Conservation (phyloP, 1,284 basidiomycete species). For the Athelia psychrophila region DNA sequence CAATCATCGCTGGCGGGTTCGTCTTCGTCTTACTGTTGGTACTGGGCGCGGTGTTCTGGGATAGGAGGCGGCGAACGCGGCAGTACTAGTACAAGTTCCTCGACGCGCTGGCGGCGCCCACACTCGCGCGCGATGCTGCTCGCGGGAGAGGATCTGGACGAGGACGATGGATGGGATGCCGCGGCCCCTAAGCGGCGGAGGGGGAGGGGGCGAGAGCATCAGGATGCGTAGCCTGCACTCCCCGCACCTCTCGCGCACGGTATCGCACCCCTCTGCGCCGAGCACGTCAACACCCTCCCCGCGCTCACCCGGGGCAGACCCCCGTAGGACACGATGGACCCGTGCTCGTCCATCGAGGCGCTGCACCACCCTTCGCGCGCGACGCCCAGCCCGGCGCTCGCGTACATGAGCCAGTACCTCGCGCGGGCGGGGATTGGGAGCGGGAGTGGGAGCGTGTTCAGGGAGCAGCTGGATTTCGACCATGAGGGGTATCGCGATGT, state of each 20-base stretch:
- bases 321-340: constrained; percentile 5
- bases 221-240: neutral
- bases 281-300: constrained; percentile 4
- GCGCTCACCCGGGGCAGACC: constrained; percentile 10
- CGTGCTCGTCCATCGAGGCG: constrained; percentile 11
- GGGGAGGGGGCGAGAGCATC: neutral
- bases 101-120: constrained; percentile 6
- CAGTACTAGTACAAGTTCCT: constrained; percentile 27
- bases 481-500: constrained; percentile 19
- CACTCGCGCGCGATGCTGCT: constrained; percentile 1
- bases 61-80: constrained; percentile 15
- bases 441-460: constrained; percentile 47
- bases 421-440: constrained; percentile 35
- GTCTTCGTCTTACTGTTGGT: constrained; percentile 32
- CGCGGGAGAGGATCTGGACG: neutral
- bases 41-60: neutral
- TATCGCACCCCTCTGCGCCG: too few relatives aligned
- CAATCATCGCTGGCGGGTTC: constrained; percentile 46
- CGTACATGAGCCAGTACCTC: constrained; percentile 27
- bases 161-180: neutral
- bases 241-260: neutral
- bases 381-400: constrained; percentile 31
- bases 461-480: constrained; percentile 49
- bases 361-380: constrained; percentile 4
- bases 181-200: neutral